Percentiles rank a stretch among this genome's conserved stretches.
phyloP scores from a whole-genome alignment of 306 rosid species.

The Castanea mollissima region DNA sequence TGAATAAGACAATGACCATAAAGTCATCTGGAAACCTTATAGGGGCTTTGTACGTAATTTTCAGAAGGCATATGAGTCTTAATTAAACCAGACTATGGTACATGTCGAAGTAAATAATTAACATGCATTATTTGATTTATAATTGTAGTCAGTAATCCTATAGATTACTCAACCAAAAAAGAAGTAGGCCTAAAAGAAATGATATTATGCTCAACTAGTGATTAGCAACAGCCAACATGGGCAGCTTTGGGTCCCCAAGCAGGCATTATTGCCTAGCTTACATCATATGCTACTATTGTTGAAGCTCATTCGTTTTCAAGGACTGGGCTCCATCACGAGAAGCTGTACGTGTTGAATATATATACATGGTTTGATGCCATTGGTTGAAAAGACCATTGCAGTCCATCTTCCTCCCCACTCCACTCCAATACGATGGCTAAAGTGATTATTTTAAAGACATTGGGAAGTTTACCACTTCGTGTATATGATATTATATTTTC shows the following conservation, averaged over 20 bases:
- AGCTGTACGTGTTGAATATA: not conserved
- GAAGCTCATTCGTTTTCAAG: not conserved
- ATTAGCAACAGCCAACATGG: not conserved
- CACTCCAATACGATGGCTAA: too few species aligned
- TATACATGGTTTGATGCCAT: not conserved
- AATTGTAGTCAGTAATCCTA: too few species aligned
- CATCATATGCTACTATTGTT: not conserved
- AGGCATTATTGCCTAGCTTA: not conserved
- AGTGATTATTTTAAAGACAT: too few species aligned
- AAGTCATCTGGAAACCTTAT: too few species aligned
- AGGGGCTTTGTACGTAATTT: too few species aligned
- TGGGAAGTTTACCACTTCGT: too few species aligned
- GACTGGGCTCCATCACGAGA: not conserved
- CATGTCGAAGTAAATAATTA: not conserved
- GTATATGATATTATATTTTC: too few species aligned
- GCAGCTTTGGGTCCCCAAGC: not conserved
- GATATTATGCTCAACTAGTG: not conserved
- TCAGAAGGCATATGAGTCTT: too few species aligned
- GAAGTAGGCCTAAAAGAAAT: not conserved
- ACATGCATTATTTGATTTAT: too few species aligned
- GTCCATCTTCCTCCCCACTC: not conserved
- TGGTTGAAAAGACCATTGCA: not conserved
- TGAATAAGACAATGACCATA: too few species aligned
- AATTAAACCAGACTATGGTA: too few species aligned
- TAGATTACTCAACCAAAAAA: not conserved